Evolutionary conservation across 306 rosid species (phyloP), one percentile per base, ranked within the genome.

Genomic region (Alnus rubra): DNA sequence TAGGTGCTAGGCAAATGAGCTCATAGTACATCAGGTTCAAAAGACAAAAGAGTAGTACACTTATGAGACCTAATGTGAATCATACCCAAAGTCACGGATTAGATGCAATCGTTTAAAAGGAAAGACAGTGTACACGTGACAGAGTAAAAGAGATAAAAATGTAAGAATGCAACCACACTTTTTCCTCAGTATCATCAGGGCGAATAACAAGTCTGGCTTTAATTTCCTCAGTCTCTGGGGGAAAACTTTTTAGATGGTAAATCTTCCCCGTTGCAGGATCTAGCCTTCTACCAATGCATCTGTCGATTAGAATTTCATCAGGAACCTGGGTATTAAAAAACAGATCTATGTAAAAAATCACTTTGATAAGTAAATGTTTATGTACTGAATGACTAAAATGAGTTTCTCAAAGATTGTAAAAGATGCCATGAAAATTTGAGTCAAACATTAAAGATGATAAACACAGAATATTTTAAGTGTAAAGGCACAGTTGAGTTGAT

Each of bases 241-340:
- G 98, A 68, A 90, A 91, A 83, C 76, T 82, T 35, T 78, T 92
- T 11, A 90, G 39, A 82, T 95, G 97, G 79, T 95, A 95, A 79
- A 95, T 92, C 89, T 88, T 95, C 78, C 90, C 88, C 3, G 96
- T 95, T 79, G 79, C 91, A 33, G 98, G 97, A 70, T 95, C 98
- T 75, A 91, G 86, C 85, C 97, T 91, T 88, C 98, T 87, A 69
- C 97, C 98, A 86, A 90, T 81, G 88, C 97, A 91, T 92, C 98
- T 92, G 91, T 95, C 92, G 91, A 92, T 88, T 88, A 95, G 97
- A 91, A 85, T 90, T 88, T 95, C 98, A 84, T 95, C 98, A 91
- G 96, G 98, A 88, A 95, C 98, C 98, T 95, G 98, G 85, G 87
- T 86, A 90, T 87, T 82, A 76, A 85, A 83, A 87, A 83, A 80